These are phyloP conservation scores for Colletotrichum viniferum DNA, from an alignment of 2,329 filamentous ascomycete species.

Conservation along the genomic window DNA sequence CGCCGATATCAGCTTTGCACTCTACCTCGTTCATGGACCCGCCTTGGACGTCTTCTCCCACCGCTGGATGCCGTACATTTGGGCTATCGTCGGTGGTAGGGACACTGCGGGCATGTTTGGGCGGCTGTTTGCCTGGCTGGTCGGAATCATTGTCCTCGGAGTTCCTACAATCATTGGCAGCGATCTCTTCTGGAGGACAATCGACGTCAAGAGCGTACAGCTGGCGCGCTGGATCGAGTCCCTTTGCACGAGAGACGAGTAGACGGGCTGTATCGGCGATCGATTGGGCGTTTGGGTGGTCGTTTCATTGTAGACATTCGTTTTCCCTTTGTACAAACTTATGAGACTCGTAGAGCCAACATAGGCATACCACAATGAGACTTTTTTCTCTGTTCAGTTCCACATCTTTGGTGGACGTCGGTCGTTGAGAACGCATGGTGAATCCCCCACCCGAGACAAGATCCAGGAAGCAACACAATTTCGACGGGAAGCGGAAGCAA, in stretches of 20 bases:
- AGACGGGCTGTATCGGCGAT: not conserved
- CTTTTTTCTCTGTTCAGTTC: not conserved
- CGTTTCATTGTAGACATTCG: not conserved
- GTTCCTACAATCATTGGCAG: slow-evolving; percentile 55
- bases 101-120: slow-evolving; percentile 36
- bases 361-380: not conserved
- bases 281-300: not conserved
- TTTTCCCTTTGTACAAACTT: not conserved
- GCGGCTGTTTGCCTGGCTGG: slow-evolving; percentile 36
- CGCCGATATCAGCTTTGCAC: slow-evolving; percentile 59
- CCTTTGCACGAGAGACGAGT: slow-evolving; percentile 18
- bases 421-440: not conserved
- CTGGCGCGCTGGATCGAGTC: slow-evolving; percentile 54
- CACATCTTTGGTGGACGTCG: no score
- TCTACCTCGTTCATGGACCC: slow-evolving; percentile 63
- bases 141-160: slow-evolving; percentile 39
- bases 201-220: slow-evolving; percentile 52
- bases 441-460: not conserved
- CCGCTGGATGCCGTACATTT: slow-evolving; percentile 20
- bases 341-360: not conserved
- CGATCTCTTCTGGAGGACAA: slow-evolving; percentile 62
- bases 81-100: slow-evolving; percentile 32
- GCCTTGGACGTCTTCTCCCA: slow-evolving; percentile 43
- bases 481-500: not conserved
- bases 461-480: not conserved